Evolutionary conservation across 495 filamentous ascomycete species (phyloP).

Genomic region (Lentithecium fluviatile): DNA sequence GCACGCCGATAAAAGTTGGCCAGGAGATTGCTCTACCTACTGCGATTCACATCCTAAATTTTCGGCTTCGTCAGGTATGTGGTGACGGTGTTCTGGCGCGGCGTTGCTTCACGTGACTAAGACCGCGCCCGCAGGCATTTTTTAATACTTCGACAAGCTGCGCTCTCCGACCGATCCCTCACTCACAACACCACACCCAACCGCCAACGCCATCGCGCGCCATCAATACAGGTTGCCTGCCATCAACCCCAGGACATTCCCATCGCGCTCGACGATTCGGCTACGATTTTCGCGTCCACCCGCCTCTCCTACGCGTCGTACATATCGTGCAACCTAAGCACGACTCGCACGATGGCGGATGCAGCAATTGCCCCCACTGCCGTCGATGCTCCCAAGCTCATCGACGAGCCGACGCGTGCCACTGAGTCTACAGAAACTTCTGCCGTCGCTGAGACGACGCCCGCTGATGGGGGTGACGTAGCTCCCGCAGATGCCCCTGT

Average conservation of each 20-base stretch:
- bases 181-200: slow-evolving; percentile 28
- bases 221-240: slow-evolving; percentile 23
- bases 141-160: neutral
- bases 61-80: neutral
- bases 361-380: slow-evolving; percentile 13
- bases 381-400: slow-evolving; percentile 16
- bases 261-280: slow-evolving; percentile 8
- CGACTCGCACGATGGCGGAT: slow-evolving; percentile 30
- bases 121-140: neutral
- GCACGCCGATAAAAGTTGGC: neutral
- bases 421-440: neutral
- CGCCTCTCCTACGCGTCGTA: slow-evolving; percentile 31
- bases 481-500: slow-evolving; percentile 9
- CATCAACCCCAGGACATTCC: slow-evolving; percentile 18
- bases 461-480: slow-evolving; percentile 17
- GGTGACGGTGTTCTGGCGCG: neutral
- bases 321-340: slow-evolving; percentile 30
- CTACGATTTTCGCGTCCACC: slow-evolving; percentile 20
- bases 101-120: neutral
- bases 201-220: slow-evolving; percentile 27
- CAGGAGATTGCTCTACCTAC: neutral
- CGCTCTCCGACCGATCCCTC: slow-evolving; percentile 8
- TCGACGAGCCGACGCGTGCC: slow-evolving; percentile 31
- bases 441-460: slow-evolving; percentile 10
- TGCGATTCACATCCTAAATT: slow-evolving; percentile 2